Conservation (phyloP, 169 alveolate species). For the Plasmodium berghei region DNA sequence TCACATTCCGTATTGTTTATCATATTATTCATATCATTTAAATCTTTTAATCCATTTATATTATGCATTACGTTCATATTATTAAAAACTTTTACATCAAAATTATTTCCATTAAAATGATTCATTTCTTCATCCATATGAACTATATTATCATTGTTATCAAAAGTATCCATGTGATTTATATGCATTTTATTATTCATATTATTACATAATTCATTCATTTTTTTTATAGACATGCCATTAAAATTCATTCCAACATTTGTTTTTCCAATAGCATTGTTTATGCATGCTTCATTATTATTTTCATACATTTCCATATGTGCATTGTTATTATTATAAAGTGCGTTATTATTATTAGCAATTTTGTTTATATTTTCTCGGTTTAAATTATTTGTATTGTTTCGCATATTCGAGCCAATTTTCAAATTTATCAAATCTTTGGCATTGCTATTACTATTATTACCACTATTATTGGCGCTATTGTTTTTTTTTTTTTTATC, state of each 20-base stretch:
- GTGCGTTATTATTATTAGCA: background rate
- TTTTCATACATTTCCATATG: slow-evolving; percentile 8
- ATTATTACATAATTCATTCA: slow-evolving; percentile 28
- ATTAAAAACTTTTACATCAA: slow-evolving; percentile 21
- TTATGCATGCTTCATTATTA: slow-evolving; percentile 9
- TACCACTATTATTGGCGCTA: background rate
- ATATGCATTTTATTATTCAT: slow-evolving; percentile 26
- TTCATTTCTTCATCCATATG: slow-evolving; percentile 31
- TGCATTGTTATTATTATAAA: background rate
- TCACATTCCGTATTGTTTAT: slow-evolving; percentile 1
- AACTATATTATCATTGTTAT: slow-evolving; percentile 44
- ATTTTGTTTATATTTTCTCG: background rate
- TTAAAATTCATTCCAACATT: slow-evolving; percentile 5
- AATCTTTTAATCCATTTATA: background rate
- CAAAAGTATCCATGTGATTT: slow-evolving; percentile 1
- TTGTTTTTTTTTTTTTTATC: slow-evolving; percentile 5
- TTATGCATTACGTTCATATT: slow-evolving; percentile 5
- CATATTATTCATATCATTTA: slow-evolving; percentile 10
- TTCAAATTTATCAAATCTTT: background rate
- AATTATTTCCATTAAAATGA: slow-evolving; percentile 11
- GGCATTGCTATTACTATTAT: background rate
- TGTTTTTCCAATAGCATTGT: background rate
- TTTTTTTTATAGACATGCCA: slow-evolving; percentile 20
- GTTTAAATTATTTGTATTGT: background rate
- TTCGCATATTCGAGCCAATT: background rate